These are phyloP conservation scores for Mortierella antarctica DNA, from an alignment of 192 early-diverging fungal genomes.

Conservation along the genomic window DNA sequence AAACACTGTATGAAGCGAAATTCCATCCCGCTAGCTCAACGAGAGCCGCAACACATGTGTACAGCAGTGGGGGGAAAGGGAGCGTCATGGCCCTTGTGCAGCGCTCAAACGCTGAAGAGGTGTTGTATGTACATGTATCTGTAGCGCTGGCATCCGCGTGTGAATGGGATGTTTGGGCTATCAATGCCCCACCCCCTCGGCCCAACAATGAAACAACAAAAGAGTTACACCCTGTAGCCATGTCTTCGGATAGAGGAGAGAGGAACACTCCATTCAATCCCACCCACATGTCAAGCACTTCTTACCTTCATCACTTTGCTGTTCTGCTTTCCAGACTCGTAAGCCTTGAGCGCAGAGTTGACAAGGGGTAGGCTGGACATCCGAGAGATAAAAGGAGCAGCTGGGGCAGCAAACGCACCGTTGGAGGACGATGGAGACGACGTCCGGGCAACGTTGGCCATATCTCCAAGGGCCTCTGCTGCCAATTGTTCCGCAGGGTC, in stretches of 20 bases:
- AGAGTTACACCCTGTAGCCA: too few species aligned
- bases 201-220: not conserved
- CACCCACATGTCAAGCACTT: not conserved
- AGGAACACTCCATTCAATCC: not conserved
- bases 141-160: too few species aligned
- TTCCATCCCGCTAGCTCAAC: too few species aligned
- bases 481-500: slow-evolving; percentile 42
- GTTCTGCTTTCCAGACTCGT: slow-evolving; percentile 73
- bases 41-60: too few species aligned
- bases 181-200: not conserved
- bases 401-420: slow-evolving; percentile 21
- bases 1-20: too few species aligned
- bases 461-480: slow-evolving; percentile 45
- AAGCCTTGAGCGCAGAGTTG: slow-evolving; percentile 76
- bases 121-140: slow-evolving; percentile 12
- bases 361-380: slow-evolving; percentile 86
- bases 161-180: too few species aligned
- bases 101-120: too few species aligned
- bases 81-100: too few species aligned
- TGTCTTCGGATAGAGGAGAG: too few species aligned
- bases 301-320: slow-evolving; percentile 54
- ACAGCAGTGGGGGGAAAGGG: too few species aligned
- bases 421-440: slow-evolving; percentile 9
- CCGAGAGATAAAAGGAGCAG: slow-evolving; percentile 73
- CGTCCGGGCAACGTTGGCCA: slow-evolving; percentile 36